Percentiles rank a stretch among this genome's conserved stretches.
phyloP scores from a whole-genome alignment of 1,284 basidiomycete species.

The Leccinum insolens region DNA sequence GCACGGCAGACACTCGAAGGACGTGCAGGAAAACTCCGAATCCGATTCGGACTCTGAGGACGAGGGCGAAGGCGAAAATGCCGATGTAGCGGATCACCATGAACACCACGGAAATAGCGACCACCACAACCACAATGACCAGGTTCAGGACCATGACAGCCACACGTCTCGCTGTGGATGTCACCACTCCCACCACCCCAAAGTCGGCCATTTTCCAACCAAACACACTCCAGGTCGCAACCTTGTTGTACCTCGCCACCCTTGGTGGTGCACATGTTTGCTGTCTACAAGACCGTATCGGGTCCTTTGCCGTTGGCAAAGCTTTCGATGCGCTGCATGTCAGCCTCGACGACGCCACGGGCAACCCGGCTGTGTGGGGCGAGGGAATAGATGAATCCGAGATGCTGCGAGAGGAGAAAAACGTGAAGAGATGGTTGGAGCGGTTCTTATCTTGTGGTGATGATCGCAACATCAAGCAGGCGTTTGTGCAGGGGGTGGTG shows the following conservation, averaged over 20 bases:
- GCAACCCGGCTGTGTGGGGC: constrained; percentile 68
- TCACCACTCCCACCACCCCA: neutral
- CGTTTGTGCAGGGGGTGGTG: constrained; percentile 85
- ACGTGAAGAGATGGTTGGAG: constrained; percentile 59
- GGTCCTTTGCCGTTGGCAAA: constrained; percentile 79
- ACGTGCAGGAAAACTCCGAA: neutral
- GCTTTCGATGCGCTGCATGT: constrained; percentile 88
- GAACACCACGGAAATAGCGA: neutral
- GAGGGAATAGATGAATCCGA: constrained; percentile 24
- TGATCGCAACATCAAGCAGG: constrained; percentile 81
- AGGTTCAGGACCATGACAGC: neutral
- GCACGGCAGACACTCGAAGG: neutral
- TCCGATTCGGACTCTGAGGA: constrained; percentile 6
- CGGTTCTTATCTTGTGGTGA: constrained; percentile 84
- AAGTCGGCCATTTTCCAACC: constrained; percentile 49
- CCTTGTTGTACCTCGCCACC: constrained; percentile 88
- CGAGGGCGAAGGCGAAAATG: neutral
- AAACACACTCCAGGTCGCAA: constrained; percentile 67
- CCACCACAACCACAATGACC: neutral
- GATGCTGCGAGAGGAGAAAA: constrained; percentile 15
- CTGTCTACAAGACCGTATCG: constrained; percentile 65
- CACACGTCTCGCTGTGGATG: neutral
- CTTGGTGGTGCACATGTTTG: constrained; percentile 89
- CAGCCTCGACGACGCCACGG: constrained; percentile 49
- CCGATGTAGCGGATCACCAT: neutral